Conservation (phyloP, 345 rosid species). For the Salix viminalis region DNA sequence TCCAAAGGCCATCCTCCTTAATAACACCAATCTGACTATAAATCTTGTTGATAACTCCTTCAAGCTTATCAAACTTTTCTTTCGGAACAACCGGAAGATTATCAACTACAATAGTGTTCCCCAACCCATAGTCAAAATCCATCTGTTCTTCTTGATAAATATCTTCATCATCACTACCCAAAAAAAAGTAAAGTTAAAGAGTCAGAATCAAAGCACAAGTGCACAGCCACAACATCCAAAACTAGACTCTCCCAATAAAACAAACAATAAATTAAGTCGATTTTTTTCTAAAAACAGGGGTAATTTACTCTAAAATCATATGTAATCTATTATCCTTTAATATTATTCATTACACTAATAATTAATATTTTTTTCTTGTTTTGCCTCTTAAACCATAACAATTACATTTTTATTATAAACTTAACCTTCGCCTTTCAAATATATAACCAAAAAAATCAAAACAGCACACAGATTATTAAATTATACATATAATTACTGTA, state of each 20-base stretch:
- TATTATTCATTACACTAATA: no score
- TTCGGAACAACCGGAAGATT: conserved; percentile 77
- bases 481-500: background rate
- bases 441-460: background rate
- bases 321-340: no score
- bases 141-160: conserved; percentile 61
- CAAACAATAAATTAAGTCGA: no score
- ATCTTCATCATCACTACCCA: conserved; percentile 73
- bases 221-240: background rate
- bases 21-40: conserved; percentile 74
- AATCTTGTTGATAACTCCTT: conserved; percentile 73
- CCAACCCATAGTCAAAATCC: conserved; percentile 70
- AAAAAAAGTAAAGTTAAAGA: background rate
- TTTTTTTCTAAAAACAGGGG: no score
- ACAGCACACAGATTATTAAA: background rate
- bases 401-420: background rate
- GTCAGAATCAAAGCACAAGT: background rate
- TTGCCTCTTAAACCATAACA: background rate
- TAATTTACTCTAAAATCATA: no score
- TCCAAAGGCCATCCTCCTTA: conserved; percentile 81
- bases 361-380: background rate
- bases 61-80: conserved; percentile 80
- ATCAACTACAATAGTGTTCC: conserved; percentile 74
- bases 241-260: background rate
- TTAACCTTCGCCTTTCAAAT: background rate